Conservation (phyloP, 257 asterid genomes). For the Plantago ovata region DNA sequence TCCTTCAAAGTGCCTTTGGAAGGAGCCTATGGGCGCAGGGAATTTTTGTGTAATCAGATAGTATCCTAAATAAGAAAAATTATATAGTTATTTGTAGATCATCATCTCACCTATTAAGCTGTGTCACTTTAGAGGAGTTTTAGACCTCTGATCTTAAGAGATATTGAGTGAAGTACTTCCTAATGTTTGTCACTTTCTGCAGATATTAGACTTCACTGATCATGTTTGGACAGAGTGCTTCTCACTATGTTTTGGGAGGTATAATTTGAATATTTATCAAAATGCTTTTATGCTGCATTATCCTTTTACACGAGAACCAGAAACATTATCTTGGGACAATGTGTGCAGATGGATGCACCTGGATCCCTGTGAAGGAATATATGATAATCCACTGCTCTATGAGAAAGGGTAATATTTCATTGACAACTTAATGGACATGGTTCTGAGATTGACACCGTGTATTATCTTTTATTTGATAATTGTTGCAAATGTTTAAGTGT, state of each 20-base stretch:
- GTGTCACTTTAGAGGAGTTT: background rate
- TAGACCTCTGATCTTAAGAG: background rate
- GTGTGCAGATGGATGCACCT: slow-evolving; percentile 98
- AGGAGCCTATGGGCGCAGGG: too few relatives aligned
- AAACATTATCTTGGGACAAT: slow-evolving; percentile 20
- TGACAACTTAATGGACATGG: slow-evolving; percentile 17
- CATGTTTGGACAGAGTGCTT: slow-evolving; percentile 99
- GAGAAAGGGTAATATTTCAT: slow-evolving; percentile 73
- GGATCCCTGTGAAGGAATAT: slow-evolving; percentile 97
- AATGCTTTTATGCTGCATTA: slow-evolving; percentile 6
- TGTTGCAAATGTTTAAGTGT: background rate
- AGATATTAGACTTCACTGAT: slow-evolving; percentile 90
- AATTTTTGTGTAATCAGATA: too few relatives aligned
- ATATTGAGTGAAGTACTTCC: too few relatives aligned
- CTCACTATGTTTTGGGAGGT: slow-evolving; percentile 76
- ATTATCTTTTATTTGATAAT: slow-evolving; percentile 6
- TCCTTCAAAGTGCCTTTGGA: too few relatives aligned
- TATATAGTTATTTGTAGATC: background rate
- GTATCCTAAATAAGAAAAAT: background rate
- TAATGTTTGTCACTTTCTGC: slow-evolving; percentile 23
- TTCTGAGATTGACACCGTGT: slow-evolving; percentile 11
- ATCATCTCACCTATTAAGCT: background rate
- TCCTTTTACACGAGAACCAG: slow-evolving; percentile 17
- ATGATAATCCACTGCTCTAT: slow-evolving; percentile 83
- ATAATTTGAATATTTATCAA: slow-evolving; percentile 23